Conservation (phyloP, 164 flowering plant genomes). For the Liquidambar formosana region DNA sequence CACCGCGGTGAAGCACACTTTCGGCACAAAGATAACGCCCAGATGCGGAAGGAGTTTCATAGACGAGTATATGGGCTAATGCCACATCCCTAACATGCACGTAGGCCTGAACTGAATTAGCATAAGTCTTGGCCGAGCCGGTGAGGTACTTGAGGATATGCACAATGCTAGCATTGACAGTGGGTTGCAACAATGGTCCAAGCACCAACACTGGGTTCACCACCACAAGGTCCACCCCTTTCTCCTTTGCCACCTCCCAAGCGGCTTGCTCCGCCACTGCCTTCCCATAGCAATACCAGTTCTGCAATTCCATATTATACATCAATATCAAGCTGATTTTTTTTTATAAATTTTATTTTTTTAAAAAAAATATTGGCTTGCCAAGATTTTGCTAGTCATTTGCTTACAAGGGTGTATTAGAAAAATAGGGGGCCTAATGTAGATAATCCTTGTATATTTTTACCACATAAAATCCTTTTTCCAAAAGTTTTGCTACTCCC, state of each 20-base stretch:
- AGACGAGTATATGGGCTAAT: conserved; percentile 74
- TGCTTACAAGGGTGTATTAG: too few species aligned
- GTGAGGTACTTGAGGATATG: conserved; percentile 88
- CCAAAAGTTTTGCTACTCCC: too few species aligned
- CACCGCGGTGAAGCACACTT: conserved; percentile 91
- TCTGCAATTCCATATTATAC: conserved; percentile 39
- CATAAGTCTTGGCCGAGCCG: conserved; percentile 89
- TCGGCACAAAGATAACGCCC: conserved; percentile 91
- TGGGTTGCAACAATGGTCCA: conserved; percentile 79
- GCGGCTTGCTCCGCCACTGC: conserved; percentile 91
- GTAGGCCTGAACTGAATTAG: conserved; percentile 85
- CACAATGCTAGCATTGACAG: conserved; percentile 74
- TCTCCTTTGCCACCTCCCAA: conserved; percentile 74
- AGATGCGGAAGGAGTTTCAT: conserved; percentile 72
- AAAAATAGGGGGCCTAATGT: too few species aligned
- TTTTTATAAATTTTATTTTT: too few species aligned
- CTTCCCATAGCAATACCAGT: conserved; percentile 98
- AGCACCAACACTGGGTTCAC: conserved; percentile 84
- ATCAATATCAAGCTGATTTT: too few species aligned
- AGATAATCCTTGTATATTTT: too few species aligned
- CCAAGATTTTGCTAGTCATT: too few species aligned
- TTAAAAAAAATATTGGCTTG: too few species aligned
- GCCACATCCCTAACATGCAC: conserved; percentile 93
- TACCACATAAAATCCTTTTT: too few species aligned
- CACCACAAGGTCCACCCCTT: conserved; percentile 77